These are phyloP conservation scores for Thoreauomyces humboldtii DNA, from an alignment of 192 early-diverging fungal genomes.

Conservation along the genomic window DNA sequence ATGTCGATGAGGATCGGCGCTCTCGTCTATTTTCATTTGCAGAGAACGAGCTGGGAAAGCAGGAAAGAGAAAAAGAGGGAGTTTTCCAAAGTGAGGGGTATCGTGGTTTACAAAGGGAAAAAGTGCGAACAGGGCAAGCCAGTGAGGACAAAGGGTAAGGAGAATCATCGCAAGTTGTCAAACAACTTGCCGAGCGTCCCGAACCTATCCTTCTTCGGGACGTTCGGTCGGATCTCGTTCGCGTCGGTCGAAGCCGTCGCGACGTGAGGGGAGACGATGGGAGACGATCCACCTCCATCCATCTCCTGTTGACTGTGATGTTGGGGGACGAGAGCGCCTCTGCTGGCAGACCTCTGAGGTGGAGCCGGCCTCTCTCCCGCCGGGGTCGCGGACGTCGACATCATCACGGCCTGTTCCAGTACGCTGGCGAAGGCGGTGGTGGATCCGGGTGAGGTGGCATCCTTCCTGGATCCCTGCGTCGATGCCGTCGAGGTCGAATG, in stretches of 20 bases:
- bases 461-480: background rate
- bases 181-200: background rate
- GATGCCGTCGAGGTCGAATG: constrained; percentile 9
- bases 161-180: background rate
- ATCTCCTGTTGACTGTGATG: background rate
- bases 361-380: background rate
- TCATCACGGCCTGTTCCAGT: background rate
- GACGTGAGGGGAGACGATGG: background rate
- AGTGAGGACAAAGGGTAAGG: background rate
- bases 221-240: background rate
- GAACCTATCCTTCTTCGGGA: constrained; percentile 1
- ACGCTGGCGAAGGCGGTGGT: background rate
- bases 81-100: background rate
- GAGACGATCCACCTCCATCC: background rate
- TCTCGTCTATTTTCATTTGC: background rate
- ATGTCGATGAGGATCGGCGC: background rate
- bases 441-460: background rate
- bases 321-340: background rate
- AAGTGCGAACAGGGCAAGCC: no score
- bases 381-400: background rate
- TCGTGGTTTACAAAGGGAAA: constrained; percentile 33
- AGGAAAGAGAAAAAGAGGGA: background rate
- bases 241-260: background rate
- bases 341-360: background rate
- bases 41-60: background rate